phyloP scores from a whole-genome alignment of 176 grass and related monocot species.

The Triticum monococcum region DNA sequence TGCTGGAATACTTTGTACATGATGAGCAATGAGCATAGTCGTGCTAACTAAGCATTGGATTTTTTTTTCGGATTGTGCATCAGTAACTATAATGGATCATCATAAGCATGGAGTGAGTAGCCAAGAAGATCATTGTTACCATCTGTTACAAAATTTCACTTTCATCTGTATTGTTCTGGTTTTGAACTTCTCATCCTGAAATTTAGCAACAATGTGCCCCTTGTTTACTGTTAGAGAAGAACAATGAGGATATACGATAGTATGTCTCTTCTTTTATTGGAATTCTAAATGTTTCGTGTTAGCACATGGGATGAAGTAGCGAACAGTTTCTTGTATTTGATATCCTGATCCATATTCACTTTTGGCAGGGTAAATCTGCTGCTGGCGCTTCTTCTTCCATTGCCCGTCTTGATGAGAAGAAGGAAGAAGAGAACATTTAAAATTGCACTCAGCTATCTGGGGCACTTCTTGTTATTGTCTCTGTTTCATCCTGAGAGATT shows the following conservation, averaged over 20 bases:
- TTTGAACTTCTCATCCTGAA: background rate
- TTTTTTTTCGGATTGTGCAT: background rate
- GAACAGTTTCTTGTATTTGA: background rate
- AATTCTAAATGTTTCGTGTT: background rate
- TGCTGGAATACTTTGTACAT: background rate
- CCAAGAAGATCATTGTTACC: background rate
- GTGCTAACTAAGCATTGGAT: background rate
- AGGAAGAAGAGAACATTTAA: background rate
- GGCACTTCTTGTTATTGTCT: background rate
- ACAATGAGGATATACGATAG: background rate
- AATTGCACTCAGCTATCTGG: background rate
- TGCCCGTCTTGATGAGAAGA: background rate
- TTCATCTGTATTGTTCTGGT: background rate
- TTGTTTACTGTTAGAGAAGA: background rate
- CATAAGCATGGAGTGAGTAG: background rate
- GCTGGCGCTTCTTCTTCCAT: background rate
- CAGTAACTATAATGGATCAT: background rate
- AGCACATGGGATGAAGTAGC: background rate
- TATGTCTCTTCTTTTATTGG: background rate
- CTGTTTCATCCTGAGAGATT: background rate
- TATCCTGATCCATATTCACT: background rate
- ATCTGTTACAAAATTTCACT: background rate
- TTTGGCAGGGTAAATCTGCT: background rate
- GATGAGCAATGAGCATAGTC: background rate
- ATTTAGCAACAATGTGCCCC: background rate